These are phyloP conservation scores for Onygenales sp. DNA, from an alignment of 2,329 filamentous ascomycete genomes.

Conservation along the genomic window DNA sequence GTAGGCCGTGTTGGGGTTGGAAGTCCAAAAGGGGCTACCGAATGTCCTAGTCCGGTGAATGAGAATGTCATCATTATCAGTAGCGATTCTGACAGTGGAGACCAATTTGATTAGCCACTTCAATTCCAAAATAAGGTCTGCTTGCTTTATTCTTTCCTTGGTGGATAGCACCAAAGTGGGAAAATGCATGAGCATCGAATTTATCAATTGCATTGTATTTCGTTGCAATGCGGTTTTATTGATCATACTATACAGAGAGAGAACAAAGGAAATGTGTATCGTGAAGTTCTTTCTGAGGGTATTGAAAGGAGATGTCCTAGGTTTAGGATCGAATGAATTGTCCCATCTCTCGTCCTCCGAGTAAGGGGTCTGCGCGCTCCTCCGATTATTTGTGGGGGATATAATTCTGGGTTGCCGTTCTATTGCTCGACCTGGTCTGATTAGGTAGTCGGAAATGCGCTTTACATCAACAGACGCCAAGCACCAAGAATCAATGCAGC, in stretches of 20 bases:
- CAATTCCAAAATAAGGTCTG: no score
- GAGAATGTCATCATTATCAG: neutral
- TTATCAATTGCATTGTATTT: neutral
- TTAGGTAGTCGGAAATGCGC: neutral
- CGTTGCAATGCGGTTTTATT: neutral
- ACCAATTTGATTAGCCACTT: neutral
- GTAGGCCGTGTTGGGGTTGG: neutral
- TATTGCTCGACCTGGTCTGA: neutral
- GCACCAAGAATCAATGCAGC: constrained; percentile 58
- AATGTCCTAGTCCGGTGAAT: neutral
- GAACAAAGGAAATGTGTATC: constrained; percentile 2
- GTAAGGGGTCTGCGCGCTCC: neutral
- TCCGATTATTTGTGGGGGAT: neutral
- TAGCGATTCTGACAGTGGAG: neutral
- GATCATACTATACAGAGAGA: neutral
- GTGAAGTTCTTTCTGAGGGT: constrained; percentile 2
- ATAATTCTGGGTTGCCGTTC: neutral
- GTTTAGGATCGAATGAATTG: neutral
- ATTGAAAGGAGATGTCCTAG: neutral
- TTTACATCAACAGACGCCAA: constrained; percentile 56
- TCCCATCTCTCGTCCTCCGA: neutral
- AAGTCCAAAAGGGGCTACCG: neutral
- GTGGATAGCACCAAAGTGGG: no score
- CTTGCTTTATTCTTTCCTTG: no score
- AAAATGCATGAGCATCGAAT: neutral